A percentile compares a stretch with the other conserved stretches of the same genome.
These are phyloP conservation scores for Hygrophorus russula DNA, from an alignment of 768 basidiomycete genomes.

Conservation along the genomic window DNA sequence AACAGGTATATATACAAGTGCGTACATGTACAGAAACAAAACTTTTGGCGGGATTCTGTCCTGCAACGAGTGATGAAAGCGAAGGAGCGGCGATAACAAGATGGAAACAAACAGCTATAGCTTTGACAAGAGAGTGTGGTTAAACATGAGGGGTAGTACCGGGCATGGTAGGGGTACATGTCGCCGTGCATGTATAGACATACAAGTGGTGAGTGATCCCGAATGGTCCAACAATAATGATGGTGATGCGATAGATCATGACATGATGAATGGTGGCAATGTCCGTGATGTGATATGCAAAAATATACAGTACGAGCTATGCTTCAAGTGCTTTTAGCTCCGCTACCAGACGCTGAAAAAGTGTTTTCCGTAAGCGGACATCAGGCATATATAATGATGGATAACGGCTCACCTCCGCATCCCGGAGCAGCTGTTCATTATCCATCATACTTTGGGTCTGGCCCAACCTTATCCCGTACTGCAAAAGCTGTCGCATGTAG, in stretches of 20 bases:
- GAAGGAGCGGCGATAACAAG: no score
- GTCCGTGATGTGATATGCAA: neutral
- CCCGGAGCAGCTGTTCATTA: conserved; percentile 34
- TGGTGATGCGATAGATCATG: neutral
- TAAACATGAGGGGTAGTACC: no score
- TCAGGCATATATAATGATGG: neutral
- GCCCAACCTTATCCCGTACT: conserved; percentile 61
- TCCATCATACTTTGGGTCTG: conserved; percentile 28
- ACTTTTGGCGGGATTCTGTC: neutral
- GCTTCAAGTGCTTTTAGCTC: conserved; percentile 43
- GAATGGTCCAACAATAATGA: neutral
- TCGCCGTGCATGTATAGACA: neutral
- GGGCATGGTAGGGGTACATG: neutral
- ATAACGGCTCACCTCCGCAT: conserved; percentile 40
- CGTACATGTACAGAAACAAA: conserved; percentile 6
- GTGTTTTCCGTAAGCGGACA: neutral
- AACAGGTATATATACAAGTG: conserved; percentile 6
- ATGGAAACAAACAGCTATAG: no score
- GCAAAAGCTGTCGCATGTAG: conserved; percentile 67
- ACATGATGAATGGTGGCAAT: neutral
- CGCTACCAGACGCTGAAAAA: conserved; percentile 45
- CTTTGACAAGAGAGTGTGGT: no score
- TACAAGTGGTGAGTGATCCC: conserved; percentile 2
- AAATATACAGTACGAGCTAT: neutral
- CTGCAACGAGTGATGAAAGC: no score